Conservation (phyloP, 495 filamentous ascomycete species). For the Penicillium mononematosum region DNA sequence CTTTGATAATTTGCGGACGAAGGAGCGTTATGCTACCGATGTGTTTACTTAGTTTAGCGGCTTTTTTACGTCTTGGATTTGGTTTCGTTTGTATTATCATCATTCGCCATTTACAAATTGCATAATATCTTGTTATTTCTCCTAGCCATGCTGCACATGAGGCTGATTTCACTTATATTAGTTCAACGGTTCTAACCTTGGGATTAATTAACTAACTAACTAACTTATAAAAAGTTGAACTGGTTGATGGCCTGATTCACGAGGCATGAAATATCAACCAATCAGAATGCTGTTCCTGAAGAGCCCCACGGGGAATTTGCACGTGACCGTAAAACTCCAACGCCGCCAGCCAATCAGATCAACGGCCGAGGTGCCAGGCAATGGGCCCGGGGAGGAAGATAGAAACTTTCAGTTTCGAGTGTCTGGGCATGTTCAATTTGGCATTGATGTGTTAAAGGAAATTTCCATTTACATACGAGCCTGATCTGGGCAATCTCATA, state of each 20-base stretch:
- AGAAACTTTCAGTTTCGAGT: background rate
- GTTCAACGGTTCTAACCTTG: too few species aligned
- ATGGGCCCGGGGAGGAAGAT: background rate
- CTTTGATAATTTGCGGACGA: constrained; percentile 49
- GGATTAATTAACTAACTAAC: too few species aligned
- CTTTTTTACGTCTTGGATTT: background rate
- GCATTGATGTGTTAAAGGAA: background rate
- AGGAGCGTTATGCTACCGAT: constrained; percentile 66
- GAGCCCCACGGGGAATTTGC: background rate
- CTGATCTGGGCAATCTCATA: background rate
- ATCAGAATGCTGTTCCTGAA: constrained; percentile 14
- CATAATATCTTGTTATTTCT: background rate
- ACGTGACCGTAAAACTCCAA: constrained; percentile 6
- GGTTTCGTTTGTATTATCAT: background rate
- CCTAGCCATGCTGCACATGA: background rate
- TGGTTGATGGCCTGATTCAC: background rate
- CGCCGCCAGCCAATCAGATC: constrained; percentile 4
- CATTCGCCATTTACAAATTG: background rate
- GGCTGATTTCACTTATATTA: too few species aligned
- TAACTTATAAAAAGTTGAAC: too few species aligned
- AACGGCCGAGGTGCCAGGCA: background rate
- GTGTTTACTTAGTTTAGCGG: constrained; percentile 50
- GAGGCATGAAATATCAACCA: background rate
- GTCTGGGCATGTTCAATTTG: background rate
- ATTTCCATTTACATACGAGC: background rate